phyloP scores from a whole-genome alignment of 2,329 filamentous ascomycete species.

The Madurella fahalii region DNA sequence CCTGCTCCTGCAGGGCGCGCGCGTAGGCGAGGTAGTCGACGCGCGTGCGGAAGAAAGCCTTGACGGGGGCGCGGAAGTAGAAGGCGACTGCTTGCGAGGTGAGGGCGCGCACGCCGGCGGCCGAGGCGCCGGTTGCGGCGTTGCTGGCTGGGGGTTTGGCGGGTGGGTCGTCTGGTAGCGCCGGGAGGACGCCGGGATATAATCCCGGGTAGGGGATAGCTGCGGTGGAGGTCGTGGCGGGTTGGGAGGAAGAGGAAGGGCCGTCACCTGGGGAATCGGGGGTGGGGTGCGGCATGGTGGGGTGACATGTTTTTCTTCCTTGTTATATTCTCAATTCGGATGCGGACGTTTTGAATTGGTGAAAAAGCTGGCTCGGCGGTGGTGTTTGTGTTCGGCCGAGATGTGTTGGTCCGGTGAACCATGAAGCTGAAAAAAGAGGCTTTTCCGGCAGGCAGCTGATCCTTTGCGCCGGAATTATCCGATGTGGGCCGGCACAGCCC shows the following conservation, averaged over 20 bases:
- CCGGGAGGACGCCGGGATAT: conserved; percentile 20
- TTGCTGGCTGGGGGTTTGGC: conserved; percentile 24
- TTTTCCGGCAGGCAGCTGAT: too few species aligned
- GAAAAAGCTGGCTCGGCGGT: too few species aligned
- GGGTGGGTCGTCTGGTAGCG: conserved; percentile 17
- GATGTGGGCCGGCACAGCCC: neutral
- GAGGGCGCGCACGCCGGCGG: conserved; percentile 77
- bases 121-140: conserved; percentile 68
- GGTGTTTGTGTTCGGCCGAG: too few species aligned
- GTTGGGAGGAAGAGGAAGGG: neutral
- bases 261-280: conserved; percentile 15
- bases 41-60: conserved; percentile 85
- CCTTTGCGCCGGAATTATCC: conserved; percentile 1
- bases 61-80: conserved; percentile 86
- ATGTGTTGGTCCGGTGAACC: too few species aligned
- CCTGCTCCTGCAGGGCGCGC: conserved; percentile 48
- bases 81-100: conserved; percentile 82
- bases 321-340: too few species aligned
- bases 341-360: too few species aligned
- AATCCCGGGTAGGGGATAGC: neutral
- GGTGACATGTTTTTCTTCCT: conserved; percentile 14
- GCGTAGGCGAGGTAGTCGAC: conserved; percentile 74
- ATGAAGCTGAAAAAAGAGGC: too few species aligned
- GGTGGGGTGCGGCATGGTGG: conserved; percentile 18
- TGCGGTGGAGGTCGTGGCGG: neutral